These are phyloP conservation scores for Rhodofomes roseus DNA, from an alignment of 1,284 basidiomycete genomes.

Conservation along the genomic window DNA sequence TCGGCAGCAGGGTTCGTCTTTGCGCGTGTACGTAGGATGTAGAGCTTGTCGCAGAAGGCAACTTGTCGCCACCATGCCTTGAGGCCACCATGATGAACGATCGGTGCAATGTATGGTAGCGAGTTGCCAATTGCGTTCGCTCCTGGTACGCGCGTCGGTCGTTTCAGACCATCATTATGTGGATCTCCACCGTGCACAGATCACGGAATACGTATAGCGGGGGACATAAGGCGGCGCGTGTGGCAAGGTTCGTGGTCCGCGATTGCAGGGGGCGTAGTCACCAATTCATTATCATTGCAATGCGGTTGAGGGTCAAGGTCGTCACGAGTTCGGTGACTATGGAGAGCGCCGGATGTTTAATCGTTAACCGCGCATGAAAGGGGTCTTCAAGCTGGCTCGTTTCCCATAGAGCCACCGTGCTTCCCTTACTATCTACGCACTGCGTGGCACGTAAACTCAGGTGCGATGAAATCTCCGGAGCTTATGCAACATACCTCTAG, in stretches of 20 bases:
- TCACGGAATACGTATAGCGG: conserved; percentile 18
- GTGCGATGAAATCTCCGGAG: conserved; percentile 3
- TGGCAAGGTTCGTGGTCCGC: conserved; percentile 6
- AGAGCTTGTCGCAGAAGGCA: not conserved
- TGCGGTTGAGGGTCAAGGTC: conserved; percentile 63
- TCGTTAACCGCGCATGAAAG: conserved; percentile 55
- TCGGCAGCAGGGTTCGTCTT: conserved; percentile 17
- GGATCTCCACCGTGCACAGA: conserved; percentile 14
- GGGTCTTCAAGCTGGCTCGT: conserved; percentile 49
- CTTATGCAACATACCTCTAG: conserved; percentile 54
- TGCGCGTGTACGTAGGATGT: not conserved
- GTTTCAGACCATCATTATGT: conserved; percentile 4
- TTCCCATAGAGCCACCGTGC: conserved; percentile 60
- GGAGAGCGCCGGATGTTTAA: conserved; percentile 50
- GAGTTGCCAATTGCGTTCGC: conserved; percentile 15
- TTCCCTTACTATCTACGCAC: conserved; percentile 56
- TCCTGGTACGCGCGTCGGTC: conserved; percentile 10
- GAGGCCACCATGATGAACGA: not conserved
- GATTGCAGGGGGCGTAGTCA: conserved; percentile 11
- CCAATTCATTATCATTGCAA: conserved; percentile 58
- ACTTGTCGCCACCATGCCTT: not conserved
- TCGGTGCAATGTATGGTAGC: not conserved
- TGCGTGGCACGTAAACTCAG: conserved; percentile 22
- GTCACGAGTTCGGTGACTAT: conserved; percentile 72
- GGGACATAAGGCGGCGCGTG: conserved; percentile 15